Evolutionary conservation across 768 basidiomycete species (phyloP).

Genomic region (Leccinum uliginosum): DNA sequence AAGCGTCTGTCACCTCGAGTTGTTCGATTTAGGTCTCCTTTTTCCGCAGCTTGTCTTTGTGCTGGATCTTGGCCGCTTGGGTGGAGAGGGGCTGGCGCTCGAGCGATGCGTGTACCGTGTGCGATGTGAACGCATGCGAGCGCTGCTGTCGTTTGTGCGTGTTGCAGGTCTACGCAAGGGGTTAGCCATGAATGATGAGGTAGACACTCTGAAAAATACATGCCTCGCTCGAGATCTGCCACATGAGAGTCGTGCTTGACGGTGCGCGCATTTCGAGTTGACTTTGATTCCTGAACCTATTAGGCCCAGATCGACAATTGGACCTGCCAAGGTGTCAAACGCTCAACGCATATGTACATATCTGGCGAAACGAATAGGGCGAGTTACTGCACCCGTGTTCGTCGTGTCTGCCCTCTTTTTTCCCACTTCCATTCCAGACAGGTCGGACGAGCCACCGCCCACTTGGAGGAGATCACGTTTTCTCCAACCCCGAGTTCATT

Average conservation of each 20-base stretch:
- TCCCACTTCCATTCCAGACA: conserved; percentile 7
- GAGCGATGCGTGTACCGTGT: conserved; percentile 56
- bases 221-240: conserved; percentile 66
- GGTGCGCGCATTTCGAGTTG: too few relatives aligned
- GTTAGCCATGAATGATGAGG: neutral
- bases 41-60: conserved; percentile 66
- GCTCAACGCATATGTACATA: neutral
- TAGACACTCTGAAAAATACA: conserved; percentile 2
- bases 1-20: conserved; percentile 66
- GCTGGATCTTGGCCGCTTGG: conserved; percentile 56
- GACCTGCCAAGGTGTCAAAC: neutral
- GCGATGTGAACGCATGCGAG: conserved; percentile 55
- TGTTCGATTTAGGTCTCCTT: conserved; percentile 58
- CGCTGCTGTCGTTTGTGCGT: conserved; percentile 67
- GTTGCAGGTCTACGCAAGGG: conserved; percentile 50
- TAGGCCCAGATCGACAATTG: too few relatives aligned
- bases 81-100: conserved; percentile 63
- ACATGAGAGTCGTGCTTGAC: conserved; percentile 61
- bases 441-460: conserved; percentile 31
- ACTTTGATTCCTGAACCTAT: too few relatives aligned
- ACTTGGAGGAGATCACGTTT: conserved; percentile 42
- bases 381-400: neutral
- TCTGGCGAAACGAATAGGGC: neutral
- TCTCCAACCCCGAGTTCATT: conserved; percentile 25
- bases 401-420: neutral